Percentiles rank a stretch among this genome's conserved stretches.
Evolutionary conservation across 306 rosid species (phyloP).

Genomic region (Oxytropis ochrocephala): DNA sequence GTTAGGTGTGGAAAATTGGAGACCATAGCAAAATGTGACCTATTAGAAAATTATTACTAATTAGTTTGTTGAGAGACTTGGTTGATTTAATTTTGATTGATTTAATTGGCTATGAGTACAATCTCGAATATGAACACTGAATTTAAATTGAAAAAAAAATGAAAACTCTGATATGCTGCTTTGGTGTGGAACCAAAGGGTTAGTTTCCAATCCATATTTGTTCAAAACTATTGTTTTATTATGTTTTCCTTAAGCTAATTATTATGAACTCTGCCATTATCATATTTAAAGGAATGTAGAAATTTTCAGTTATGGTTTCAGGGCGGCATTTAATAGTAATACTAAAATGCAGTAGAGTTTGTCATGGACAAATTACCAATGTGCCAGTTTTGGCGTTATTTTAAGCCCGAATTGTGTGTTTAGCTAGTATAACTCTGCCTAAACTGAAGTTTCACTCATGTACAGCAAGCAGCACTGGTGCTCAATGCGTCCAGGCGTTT

Average conservation of each 20-base stretch:
- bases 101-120: background rate
- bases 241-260: background rate
- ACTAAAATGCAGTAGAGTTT: background rate
- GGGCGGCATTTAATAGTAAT: background rate
- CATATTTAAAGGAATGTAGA: background rate
- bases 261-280: background rate
- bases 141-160: background rate
- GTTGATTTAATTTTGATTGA: background rate
- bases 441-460: conserved; percentile 28
- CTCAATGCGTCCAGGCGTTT: conserved; percentile 94
- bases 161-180: background rate
- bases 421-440: conserved; percentile 8
- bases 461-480: conserved; percentile 96
- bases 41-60: background rate
- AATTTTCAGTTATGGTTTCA: background rate
- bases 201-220: background rate
- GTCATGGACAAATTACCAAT: background rate
- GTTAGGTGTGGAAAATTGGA: background rate
- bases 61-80: background rate
- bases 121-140: background rate
- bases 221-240: background rate
- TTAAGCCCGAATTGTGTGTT: background rate
- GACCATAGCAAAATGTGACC: background rate
- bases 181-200: background rate
- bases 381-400: background rate